Evolutionary conservation across 2,329 filamentous ascomycete genomes (phyloP), one percentile per base, ranked within the genome.

Genomic region (Xylaria sp.): DNA sequence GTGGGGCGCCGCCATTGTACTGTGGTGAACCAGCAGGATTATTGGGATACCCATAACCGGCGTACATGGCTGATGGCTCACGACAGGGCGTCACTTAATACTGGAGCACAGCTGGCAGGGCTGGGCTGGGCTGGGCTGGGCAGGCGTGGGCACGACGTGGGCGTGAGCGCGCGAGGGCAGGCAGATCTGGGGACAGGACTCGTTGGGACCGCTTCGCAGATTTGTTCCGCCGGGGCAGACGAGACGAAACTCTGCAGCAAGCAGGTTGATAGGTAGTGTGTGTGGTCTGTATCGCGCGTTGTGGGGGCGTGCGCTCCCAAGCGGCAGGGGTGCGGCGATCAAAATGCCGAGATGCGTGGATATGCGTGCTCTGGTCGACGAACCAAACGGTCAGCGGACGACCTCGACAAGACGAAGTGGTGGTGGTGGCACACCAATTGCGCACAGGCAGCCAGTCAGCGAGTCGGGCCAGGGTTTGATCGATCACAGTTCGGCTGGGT

Each of bases 51-150:
- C 83, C 84, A 80, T 86, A 87, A 75, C 82, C 79, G 76, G 82
- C 81, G 80, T 87, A 87, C 86, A 88, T 88, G 81, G 79, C 80
- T 80, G 72, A 88, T 88, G 81, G 79, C 80, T 80, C 74, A 73
- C 74, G 72, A 75, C 75, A 74, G 73, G 73, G 74, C 73, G 70
- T 71, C 68, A 75, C 73, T 61, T 55, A 63, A 70, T 70, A 71
- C 72, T 72, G 71, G 65, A 41, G 69, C 72, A 73, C 75, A 76
- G 74, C 74, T 72, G 74, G 72, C 74, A 74, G 75, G 74, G 75
- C 74, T 75, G 74, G 36, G 36, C 34, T 39, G 15, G 36, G 36
- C 34, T 39, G 15, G 74, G 75, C 74, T 74, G 72, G 74, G 73
- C 74, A 50, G 61, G 63, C 50, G 62, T 53, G 58, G 68, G 56